Conservation (phyloP, 306 rosid species). For the Erythrophleum fordii region DNA sequence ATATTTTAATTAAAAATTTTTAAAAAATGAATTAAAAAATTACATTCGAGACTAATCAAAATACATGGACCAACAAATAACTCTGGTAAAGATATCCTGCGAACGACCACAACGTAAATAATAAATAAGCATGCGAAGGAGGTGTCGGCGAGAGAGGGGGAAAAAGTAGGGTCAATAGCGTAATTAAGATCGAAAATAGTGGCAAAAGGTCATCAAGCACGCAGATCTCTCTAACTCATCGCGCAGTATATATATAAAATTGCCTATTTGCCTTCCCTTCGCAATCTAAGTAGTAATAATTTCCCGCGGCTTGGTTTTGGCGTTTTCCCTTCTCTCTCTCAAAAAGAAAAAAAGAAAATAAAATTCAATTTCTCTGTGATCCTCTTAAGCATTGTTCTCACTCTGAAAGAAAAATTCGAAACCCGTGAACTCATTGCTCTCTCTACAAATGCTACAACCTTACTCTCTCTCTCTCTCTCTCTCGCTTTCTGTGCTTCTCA, state of each 20-base stretch:
- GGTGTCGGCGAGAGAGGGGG: conserved; percentile 51
- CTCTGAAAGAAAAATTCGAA: conserved; percentile 18
- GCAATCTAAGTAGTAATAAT: background rate
- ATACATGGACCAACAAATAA: no score
- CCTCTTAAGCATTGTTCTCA: conserved; percentile 1
- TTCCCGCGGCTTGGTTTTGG: conserved; percentile 63
- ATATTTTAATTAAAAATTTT: no score
- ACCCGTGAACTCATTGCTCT: conserved; percentile 27
- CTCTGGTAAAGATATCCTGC: background rate
- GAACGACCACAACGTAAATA: background rate
- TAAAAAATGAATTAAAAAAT: no score
- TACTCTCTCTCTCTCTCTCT: background rate
- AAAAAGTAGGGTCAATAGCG: conserved; percentile 33
- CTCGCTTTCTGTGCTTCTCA: background rate
- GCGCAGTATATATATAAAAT: background rate
- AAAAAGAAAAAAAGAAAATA: background rate
- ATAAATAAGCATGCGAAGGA: background rate
- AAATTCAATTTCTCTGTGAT: background rate
- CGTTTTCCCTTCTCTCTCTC: conserved; percentile 27
- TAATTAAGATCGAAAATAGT: conserved; percentile 25
- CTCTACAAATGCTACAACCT: conserved; percentile 8
- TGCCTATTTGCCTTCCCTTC: no score
- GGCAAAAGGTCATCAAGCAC: background rate
- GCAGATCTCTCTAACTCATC: background rate
- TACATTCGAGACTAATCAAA: no score